A percentile compares a stretch with the other conserved stretches of the same genome.
Conservation (phyloP, 768 basidiomycete species). For the Podaxis sp. region DNA sequence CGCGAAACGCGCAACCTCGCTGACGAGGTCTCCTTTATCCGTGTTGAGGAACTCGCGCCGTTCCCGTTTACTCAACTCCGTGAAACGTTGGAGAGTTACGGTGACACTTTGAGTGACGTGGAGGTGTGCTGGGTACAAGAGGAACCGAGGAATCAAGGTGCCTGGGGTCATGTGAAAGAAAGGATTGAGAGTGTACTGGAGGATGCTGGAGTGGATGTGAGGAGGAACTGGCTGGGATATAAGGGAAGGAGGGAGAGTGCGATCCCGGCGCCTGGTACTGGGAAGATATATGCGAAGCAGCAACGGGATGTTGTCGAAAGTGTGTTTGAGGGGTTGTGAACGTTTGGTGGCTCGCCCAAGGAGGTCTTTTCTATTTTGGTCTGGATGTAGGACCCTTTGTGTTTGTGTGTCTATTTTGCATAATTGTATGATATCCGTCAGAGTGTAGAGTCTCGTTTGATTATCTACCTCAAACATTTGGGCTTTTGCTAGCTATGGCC, state of each 20-base stretch:
- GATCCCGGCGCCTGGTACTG: conserved; percentile 74
- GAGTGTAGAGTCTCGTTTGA: background rate
- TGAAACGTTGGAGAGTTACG: conserved; percentile 42
- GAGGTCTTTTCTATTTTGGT: background rate
- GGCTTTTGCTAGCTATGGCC: too few species aligned
- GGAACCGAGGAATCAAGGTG: conserved; percentile 86
- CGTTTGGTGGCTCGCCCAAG: background rate
- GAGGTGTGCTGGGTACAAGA: conserved; percentile 76
- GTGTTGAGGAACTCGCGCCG: conserved; percentile 83
- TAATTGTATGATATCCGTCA: background rate
- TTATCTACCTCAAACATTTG: background rate
- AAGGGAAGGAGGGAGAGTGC: conserved; percentile 68
- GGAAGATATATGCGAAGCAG: conserved; percentile 61
- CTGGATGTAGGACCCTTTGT: background rate
- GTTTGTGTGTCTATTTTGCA: background rate
- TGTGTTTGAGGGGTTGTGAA: conserved; percentile 47
- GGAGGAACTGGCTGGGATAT: conserved; percentile 37
- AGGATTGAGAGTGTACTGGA: conserved; percentile 52
- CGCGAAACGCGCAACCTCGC: conserved; percentile 47
- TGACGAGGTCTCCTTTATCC: conserved; percentile 58
- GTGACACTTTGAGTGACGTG: conserved; percentile 17
- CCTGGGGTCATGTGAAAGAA: conserved; percentile 60
- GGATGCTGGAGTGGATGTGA: conserved; percentile 24
- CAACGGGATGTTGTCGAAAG: conserved; percentile 56
- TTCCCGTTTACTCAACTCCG: conserved; percentile 70